Conservation (phyloP, 2,329 filamentous ascomycete genomes). For the Setomelanomma holmii region DNA sequence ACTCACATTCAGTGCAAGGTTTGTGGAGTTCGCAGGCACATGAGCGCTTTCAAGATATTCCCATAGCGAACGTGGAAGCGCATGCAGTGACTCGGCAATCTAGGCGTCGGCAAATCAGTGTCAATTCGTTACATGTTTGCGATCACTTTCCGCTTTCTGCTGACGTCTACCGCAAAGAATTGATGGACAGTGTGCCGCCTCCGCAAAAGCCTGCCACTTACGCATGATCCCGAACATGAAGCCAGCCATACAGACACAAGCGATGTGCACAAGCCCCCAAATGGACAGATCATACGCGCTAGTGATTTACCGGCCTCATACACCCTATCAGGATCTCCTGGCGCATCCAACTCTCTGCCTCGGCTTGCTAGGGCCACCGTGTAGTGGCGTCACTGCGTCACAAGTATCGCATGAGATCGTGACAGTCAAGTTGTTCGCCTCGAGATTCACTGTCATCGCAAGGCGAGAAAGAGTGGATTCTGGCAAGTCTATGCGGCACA, state of each 20-base stretch:
- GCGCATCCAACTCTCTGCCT: constrained; percentile 7
- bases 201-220: not conserved
- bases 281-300: constrained; percentile 21
- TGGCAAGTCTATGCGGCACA: too few relatives aligned
- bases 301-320: constrained; percentile 15
- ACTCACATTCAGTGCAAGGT: not conserved
- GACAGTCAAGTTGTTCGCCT: not conserved
- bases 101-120: not conserved
- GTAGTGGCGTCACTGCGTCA: not conserved
- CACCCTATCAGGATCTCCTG: constrained; percentile 17
- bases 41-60: too few relatives aligned
- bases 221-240: constrained; percentile 14
- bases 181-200: not conserved
- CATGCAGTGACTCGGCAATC: not conserved
- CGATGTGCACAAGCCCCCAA: constrained; percentile 7
- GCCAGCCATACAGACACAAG: constrained; percentile 8
- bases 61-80: too few relatives aligned
- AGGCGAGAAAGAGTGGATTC: too few relatives aligned
- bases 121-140: not conserved
- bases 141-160: not conserved
- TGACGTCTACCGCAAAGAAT: not conserved
- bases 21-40: not conserved
- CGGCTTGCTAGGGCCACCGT: not conserved
- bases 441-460: too few relatives aligned
- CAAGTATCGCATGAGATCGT: not conserved